Evolutionary conservation across 2,329 filamentous ascomycete genomes (phyloP).

Genomic region (Anthostomella pinea): DNA sequence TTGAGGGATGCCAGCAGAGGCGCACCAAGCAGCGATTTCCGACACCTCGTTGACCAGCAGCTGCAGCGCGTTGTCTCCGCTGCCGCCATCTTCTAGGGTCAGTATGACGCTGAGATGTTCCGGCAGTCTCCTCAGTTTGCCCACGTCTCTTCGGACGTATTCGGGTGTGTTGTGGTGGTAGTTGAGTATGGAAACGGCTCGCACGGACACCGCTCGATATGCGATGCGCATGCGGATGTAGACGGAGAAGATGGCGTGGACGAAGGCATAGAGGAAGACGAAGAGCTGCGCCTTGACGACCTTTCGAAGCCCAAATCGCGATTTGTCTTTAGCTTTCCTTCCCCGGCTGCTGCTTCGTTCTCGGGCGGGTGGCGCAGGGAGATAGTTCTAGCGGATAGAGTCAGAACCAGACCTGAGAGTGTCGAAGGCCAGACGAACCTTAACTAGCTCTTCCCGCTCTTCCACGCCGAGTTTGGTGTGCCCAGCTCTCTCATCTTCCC

Average conservation of each 20-base stretch:
- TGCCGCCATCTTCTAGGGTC: constrained; percentile 66
- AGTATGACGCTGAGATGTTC: constrained; percentile 86
- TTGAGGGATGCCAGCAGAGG: constrained; percentile 81
- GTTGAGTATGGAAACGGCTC: constrained; percentile 77
- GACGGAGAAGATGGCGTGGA: constrained; percentile 82
- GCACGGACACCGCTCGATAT: constrained; percentile 75
- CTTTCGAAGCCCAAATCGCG: constrained; percentile 55
- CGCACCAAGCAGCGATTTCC: constrained; percentile 90
- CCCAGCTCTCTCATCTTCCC: constrained; percentile 42
- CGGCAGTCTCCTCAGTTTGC: constrained; percentile 69
- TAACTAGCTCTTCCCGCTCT: constrained; percentile 43
- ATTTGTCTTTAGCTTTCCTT: constrained; percentile 32
- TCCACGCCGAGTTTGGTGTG: constrained; percentile 41
- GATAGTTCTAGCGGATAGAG: constrained; percentile 24
- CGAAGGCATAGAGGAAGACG: constrained; percentile 62
- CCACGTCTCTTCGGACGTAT: constrained; percentile 84
- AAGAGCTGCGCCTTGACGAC: constrained; percentile 63
- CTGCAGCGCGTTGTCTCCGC: constrained; percentile 72
- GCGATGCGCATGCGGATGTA: constrained; percentile 79
- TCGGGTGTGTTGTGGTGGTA: constrained; percentile 96
- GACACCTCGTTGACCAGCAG: constrained; percentile 85
- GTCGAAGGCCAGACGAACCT: constrained; percentile 32
- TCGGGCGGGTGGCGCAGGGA: constrained; percentile 25
- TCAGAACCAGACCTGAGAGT: constrained; percentile 6
- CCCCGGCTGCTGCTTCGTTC: constrained; percentile 27